Conservation (phyloP, 495 filamentous ascomycete genomes). For the Entonaema liquescens region DNA sequence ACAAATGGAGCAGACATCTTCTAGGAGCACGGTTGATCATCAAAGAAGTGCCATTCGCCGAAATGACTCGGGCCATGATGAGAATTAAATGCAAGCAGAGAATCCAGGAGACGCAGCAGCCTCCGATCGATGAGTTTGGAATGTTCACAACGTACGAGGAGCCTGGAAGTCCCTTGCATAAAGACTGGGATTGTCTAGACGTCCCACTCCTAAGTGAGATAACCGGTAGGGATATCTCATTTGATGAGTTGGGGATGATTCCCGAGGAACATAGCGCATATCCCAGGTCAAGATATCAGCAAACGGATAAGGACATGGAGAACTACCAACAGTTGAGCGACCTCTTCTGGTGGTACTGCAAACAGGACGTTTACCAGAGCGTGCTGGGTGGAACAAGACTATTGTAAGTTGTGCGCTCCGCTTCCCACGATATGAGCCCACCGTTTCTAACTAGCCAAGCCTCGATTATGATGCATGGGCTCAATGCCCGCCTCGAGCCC, state of each 20-base stretch:
- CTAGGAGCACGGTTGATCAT: constrained; percentile 84
- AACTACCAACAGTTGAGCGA: constrained; percentile 82
- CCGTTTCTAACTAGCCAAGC: constrained; percentile 56
- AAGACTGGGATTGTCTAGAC: constrained; percentile 49
- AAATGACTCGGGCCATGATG: constrained; percentile 72
- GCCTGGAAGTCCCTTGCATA: constrained; percentile 37
- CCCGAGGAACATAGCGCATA: constrained; percentile 42
- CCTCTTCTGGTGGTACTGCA: constrained; percentile 95
- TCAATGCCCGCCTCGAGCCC: constrained; percentile 84
- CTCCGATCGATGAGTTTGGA: constrained; percentile 34
- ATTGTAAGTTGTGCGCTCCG: constrained; percentile 69
- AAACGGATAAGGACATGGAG: constrained; percentile 77
- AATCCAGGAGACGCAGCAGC: constrained; percentile 41
- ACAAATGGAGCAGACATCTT: constrained; percentile 94
- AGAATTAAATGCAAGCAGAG: constrained; percentile 61
- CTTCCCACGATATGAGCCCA: too few relatives aligned
- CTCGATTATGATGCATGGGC: constrained; percentile 82
- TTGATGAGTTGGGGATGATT: constrained; percentile 46
- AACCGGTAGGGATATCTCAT: constrained; percentile 49
- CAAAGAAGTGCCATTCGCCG: constrained; percentile 79
- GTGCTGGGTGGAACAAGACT: constrained; percentile 84
- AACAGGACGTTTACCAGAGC: constrained; percentile 92
- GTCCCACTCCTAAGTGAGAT: constrained; percentile 50
- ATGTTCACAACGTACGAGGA: constrained; percentile 41
- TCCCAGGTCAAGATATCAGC: constrained; percentile 44